Evolutionary conservation across 768 basidiomycete genomes (phyloP).

Genomic region (Tubosaeta sp.): DNA sequence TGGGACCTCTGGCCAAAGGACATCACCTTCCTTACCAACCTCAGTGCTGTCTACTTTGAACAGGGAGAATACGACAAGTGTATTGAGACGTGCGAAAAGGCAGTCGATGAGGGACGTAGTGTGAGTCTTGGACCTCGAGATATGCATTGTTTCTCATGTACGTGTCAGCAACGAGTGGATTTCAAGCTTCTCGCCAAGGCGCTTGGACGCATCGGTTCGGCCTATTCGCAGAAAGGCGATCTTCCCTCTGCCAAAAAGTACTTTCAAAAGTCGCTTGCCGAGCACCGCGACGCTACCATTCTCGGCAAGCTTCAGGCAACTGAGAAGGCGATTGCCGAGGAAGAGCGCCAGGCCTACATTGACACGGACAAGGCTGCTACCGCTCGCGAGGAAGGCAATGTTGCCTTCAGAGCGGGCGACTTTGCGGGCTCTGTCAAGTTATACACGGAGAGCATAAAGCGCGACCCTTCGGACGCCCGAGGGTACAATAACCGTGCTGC

Average conservation of each 20-base stretch:
- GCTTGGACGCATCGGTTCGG: constrained; percentile 80
- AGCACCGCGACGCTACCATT: constrained; percentile 93
- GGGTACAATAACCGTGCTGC: constrained; percentile 99
- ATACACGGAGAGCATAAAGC: constrained; percentile 96
- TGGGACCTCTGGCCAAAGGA: constrained; percentile 95
- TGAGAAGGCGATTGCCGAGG: constrained; percentile 75
- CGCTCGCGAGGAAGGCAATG: constrained; percentile 91
- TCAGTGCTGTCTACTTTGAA: constrained; percentile 90
- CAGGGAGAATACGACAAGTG: constrained; percentile 87
- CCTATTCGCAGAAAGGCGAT: constrained; percentile 81
- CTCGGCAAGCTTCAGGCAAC: constrained; percentile 84
- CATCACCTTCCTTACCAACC: constrained; percentile 88
- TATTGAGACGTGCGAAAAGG: constrained; percentile 90
- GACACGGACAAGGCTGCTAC: constrained; percentile 76
- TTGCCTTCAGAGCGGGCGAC: constrained; percentile 86
- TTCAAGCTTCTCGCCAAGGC: constrained; percentile 96
- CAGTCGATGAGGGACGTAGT: constrained; percentile 90
- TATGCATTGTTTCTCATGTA: neutral
- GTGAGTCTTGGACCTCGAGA: constrained; percentile 34
- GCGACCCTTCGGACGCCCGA: constrained; percentile 82
- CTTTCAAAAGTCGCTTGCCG: constrained; percentile 90
- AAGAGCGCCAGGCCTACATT: constrained; percentile 78
- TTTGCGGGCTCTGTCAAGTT: constrained; percentile 88
- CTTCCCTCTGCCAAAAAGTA: constrained; percentile 76
- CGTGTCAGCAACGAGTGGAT: constrained; percentile 72